Percentiles rank a stretch among this genome's conserved stretches.
Conservation (phyloP, 805 yeast genomes). For the Barnettozyma sucrosica region DNA sequence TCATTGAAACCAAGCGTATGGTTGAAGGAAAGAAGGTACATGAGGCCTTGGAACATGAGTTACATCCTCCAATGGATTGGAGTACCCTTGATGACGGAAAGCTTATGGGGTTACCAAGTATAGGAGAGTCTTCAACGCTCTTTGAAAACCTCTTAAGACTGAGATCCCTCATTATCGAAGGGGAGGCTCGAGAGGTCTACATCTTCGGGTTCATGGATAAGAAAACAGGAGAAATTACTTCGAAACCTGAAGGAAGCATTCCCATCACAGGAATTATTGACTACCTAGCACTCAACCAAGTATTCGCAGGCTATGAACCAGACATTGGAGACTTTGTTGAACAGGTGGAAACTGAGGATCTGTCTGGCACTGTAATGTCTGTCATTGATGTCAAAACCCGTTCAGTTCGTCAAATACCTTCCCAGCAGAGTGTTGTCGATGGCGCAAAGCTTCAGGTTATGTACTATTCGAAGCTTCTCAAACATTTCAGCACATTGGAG, state of each 20-base stretch:
- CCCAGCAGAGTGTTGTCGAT: constrained; percentile 41
- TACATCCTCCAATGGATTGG: constrained; percentile 33
- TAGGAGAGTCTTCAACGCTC: neutral
- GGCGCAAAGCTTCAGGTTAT: constrained; percentile 55
- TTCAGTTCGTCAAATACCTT: constrained; percentile 36
- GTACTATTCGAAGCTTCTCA: constrained; percentile 49
- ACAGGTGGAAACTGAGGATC: neutral
- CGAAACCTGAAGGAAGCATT: constrained; percentile 25
- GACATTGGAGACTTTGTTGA: constrained; percentile 13
- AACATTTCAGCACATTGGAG: constrained; percentile 25
- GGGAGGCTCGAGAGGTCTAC: constrained; percentile 59
- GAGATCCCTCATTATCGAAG: constrained; percentile 35
- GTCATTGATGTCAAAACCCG: constrained; percentile 64
- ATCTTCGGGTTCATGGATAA: constrained; percentile 29
- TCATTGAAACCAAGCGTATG: constrained; percentile 36
- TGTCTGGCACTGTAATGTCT: constrained; percentile 22
- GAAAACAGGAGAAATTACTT: constrained; percentile 9
- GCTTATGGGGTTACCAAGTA: neutral
- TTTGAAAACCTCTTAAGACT: constrained; percentile 38
- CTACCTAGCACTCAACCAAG: constrained; percentile 23
- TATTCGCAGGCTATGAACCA: neutral
- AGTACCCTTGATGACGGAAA: constrained; percentile 1
- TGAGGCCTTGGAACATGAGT: constrained; percentile 37
- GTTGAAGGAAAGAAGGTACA: constrained; percentile 44
- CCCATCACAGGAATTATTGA: constrained; percentile 65